Conservation (phyloP, 306 rosid genomes). For the Cyclanthera cordifolia region DNA sequence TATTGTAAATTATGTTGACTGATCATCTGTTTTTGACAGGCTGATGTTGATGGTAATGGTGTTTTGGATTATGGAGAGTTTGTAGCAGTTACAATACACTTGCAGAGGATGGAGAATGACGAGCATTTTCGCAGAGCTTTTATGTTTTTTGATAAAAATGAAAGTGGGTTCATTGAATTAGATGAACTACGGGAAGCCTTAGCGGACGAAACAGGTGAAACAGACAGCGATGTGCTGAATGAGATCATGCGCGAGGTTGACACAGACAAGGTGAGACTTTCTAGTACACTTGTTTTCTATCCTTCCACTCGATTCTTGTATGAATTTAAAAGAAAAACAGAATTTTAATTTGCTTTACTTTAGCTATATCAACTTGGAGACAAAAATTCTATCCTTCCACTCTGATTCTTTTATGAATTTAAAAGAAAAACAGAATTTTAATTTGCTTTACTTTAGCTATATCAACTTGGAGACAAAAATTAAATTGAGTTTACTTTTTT, state of each 20-base stretch:
- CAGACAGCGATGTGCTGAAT: slow-evolving; percentile 53
- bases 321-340: background rate
- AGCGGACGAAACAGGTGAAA: slow-evolving; percentile 67
- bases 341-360: background rate
- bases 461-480: background rate
- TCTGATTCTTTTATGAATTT: background rate
- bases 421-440: background rate
- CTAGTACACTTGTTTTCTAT: slow-evolving; percentile 9
- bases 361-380: background rate
- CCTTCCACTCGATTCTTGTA: background rate
- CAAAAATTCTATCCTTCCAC: background rate
- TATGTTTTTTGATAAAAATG: slow-evolving; percentile 75
- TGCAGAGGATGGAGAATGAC: slow-evolving; percentile 94
- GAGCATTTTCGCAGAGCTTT: slow-evolving; percentile 88
- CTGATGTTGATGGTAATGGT: slow-evolving; percentile 98
- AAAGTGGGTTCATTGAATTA: slow-evolving; percentile 76
- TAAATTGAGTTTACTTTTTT: too few species aligned
- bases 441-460: background rate
- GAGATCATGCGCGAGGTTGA: slow-evolving; percentile 95
- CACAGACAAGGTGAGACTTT: slow-evolving; percentile 75
- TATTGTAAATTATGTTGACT: background rate
- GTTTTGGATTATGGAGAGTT: slow-evolving; percentile 94
- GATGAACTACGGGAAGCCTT: slow-evolving; percentile 65
- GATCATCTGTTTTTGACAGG: slow-evolving; percentile 32
- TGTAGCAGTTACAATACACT: slow-evolving; percentile 94